Evolutionary conservation across 1,139 yeast genomes (phyloP), one percentile per base, ranked within the genome.

Genomic region (Taphrina sp.): DNA sequence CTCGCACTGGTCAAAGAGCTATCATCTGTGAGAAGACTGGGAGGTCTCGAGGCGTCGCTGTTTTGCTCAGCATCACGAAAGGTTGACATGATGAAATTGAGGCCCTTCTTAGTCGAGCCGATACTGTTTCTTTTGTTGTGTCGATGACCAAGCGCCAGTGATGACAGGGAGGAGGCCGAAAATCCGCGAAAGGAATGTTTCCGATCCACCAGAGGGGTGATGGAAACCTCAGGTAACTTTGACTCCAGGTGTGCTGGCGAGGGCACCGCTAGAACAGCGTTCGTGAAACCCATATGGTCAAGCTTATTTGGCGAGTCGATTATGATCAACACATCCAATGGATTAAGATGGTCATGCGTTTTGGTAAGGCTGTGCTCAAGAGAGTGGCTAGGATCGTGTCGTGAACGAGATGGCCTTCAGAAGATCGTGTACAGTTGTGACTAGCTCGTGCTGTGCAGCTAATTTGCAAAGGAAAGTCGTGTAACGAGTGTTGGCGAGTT

Each of bases 181-280:
- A 49, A 49, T 4, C 54, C 54, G 23, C 54, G 54, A 23, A 49
- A 49, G 24, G 54, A 49, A 22, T 49, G 54, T 38, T 49, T 49
- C 39, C 54, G 20, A n/a, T 39, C 45, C 8, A 43, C 47, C 19
- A 43, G 36, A 20, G 36, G 47, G 12, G 36, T 20, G 28, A 43
- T 19, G 8, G 14, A 16, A 10, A 22, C 37, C 24, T 43, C 47
- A 8, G 47, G 19, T 3, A 19, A 17, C 28, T 43, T 43, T n/a
- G 47, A 16, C 8, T 43, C 47, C 16, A 43, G 23, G 26, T 43
- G 37, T 16, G 19, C 47, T 7, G 47, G 47, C 5, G 47, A 43
- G 4, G 47, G 47, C 47, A 43, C 14, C 28, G 52, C 52, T 10
- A 45, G 35, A 5, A 33, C 14, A 35, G 43, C 23, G 23, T 19